Evolutionary conservation across 2,329 filamentous ascomycete species (phyloP).

Genomic region (Pyricularia grisea): DNA sequence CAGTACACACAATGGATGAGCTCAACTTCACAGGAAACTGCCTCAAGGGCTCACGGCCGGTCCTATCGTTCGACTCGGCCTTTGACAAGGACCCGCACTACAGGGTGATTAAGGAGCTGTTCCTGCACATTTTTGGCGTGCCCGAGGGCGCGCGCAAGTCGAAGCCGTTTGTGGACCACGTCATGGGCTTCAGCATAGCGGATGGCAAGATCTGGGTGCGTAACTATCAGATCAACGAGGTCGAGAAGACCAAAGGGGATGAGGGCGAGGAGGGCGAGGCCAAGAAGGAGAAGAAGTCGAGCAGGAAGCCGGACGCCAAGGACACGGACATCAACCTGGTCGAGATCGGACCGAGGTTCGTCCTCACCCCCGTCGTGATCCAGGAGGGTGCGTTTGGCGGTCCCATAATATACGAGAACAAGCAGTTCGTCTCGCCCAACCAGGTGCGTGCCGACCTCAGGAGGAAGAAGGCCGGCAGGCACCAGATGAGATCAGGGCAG

Average conservation of each 20-base stretch:
- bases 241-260: constrained; percentile 48
- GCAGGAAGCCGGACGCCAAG: constrained; percentile 26
- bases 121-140: constrained; percentile 85
- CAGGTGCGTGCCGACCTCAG: constrained; percentile 79
- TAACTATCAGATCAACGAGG: constrained; percentile 87
- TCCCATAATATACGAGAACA: constrained; percentile 96
- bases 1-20: constrained; percentile 93
- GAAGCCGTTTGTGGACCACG: constrained; percentile 93
- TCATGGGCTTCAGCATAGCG: constrained; percentile 84
- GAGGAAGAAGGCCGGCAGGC: constrained; percentile 64
- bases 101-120: constrained; percentile 77
- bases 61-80: constrained; percentile 82
- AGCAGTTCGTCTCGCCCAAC: constrained; percentile 94
- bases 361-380: constrained; percentile 89
- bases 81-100: constrained; percentile 80
- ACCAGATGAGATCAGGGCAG: constrained; percentile 68
- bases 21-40: constrained; percentile 96
- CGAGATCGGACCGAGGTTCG: constrained; percentile 89
- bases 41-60: constrained; percentile 81
- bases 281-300: constrained; percentile 19
- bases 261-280: constrained; percentile 23
- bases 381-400: constrained; percentile 92
- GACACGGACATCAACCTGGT: constrained; percentile 75
- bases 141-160: constrained; percentile 79
- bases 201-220: constrained; percentile 95